A percentile compares a stretch with the other conserved stretches of the same genome.
Evolutionary conservation across 768 basidiomycete genomes (phyloP).

Genomic region (Tremella mesenterica): DNA sequence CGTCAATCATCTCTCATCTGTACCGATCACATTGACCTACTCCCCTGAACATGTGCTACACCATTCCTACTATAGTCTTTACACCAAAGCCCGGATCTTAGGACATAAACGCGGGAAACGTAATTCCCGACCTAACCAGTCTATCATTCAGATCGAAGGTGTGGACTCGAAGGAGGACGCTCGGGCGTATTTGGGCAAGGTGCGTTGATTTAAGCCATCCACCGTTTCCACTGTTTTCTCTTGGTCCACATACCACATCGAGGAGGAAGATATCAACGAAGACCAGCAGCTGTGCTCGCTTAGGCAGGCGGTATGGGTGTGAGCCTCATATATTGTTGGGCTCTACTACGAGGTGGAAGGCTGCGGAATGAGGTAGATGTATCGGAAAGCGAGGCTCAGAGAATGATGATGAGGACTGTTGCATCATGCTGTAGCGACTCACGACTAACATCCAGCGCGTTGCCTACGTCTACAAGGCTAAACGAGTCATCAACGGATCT

Average conservation of each 20-base stretch:
- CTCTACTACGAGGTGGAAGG: neutral
- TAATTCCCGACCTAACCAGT: conserved; percentile 91
- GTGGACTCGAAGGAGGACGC: conserved; percentile 87
- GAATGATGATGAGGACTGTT: neutral
- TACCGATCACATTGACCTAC: no score
- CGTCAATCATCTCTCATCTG: no score
- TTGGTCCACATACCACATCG: neutral
- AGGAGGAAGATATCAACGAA: neutral
- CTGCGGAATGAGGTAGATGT: neutral
- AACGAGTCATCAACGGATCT: conserved; percentile 85
- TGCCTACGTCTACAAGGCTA: conserved; percentile 96
- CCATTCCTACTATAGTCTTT: conserved; percentile 56
- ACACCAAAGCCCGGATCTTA: conserved; percentile 90
- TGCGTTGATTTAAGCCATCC: conserved; percentile 45
- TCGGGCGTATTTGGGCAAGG: conserved; percentile 98
- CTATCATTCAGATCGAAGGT: conserved; percentile 94
- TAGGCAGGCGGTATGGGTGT: neutral
- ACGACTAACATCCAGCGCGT: conserved; percentile 57
- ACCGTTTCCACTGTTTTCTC: no score
- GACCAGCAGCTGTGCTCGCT: neutral
- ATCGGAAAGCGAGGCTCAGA: neutral
- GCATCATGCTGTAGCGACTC: neutral
- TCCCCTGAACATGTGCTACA: neutral
- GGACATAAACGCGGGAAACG: conserved; percentile 98
- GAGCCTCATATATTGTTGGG: neutral